phyloP scores from a whole-genome alignment of 306 rosid genomes.

The Cicer pinnatifidum region DNA sequence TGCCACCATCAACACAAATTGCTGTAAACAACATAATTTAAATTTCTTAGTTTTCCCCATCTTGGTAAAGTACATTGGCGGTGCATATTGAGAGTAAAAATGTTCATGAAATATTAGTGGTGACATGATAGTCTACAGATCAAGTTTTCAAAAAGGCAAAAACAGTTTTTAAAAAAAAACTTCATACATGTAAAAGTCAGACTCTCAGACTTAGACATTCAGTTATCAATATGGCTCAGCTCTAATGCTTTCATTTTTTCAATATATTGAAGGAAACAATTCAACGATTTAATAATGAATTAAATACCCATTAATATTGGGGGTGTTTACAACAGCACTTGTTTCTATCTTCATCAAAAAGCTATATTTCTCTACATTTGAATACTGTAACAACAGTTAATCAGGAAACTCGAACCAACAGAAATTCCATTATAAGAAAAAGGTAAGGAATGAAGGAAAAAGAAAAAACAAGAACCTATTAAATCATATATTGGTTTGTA shows the following conservation, averaged over 20 bases:
- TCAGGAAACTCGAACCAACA: slow-evolving; percentile 36
- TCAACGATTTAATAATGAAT: neutral
- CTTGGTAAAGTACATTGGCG: too few relatives aligned
- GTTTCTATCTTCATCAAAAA: slow-evolving; percentile 41
- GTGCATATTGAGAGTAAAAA: too few relatives aligned
- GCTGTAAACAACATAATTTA: too few relatives aligned
- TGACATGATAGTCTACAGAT: too few relatives aligned
- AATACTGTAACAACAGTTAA: slow-evolving; percentile 42
- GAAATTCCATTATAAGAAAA: slow-evolving; percentile 5
- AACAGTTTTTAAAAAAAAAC: too few relatives aligned
- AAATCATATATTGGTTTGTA: slow-evolving; percentile 16
- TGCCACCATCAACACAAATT: too few relatives aligned
- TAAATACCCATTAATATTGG: slow-evolving; percentile 30
- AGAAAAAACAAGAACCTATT: neutral
- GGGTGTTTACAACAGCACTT: slow-evolving; percentile 40
- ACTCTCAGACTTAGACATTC: too few relatives aligned
- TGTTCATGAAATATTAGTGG: too few relatives aligned
- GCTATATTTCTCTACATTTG: slow-evolving; percentile 47
- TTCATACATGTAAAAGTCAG: too few relatives aligned
- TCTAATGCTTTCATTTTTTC: neutral
- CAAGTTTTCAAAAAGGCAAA: too few relatives aligned
- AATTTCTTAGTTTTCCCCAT: too few relatives aligned
- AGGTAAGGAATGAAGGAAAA: neutral
- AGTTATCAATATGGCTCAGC: too few relatives aligned
- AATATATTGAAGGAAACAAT: slow-evolving; percentile 1